Evolutionary conservation across 108 stramenopile genomes (phyloP).

Genomic region (Pseudonitzschia delicatissima): DNA sequence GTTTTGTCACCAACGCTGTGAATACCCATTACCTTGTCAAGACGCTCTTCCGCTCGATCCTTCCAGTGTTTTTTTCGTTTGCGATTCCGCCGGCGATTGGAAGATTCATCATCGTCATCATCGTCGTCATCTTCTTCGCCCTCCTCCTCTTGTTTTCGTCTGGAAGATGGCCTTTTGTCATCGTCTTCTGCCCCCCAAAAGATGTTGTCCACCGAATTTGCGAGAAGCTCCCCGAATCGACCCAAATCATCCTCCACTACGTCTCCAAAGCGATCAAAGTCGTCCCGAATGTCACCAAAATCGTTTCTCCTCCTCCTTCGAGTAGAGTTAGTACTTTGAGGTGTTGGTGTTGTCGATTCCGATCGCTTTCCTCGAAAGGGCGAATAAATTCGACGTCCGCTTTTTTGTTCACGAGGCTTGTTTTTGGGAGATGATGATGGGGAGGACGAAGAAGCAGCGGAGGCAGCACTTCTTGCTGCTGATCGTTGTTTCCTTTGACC

Average conservation of each 20-base stretch:
- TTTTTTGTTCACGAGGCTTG: too few species aligned
- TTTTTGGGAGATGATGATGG: too few species aligned
- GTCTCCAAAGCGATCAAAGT: conserved; percentile 5
- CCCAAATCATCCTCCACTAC: conserved; percentile 22
- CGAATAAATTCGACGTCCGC: conserved; percentile 19
- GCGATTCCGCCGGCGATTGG: neutral
- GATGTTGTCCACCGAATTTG: conserved; percentile 24
- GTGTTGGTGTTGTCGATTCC: neutral
- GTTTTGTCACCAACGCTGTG: conserved; percentile 25
- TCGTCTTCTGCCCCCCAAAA: conserved; percentile 24
- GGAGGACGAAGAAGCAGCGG: too few species aligned
- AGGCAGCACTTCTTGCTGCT: too few species aligned
- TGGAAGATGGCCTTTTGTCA: too few species aligned
- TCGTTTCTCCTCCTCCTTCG: neutral
- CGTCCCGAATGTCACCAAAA: neutral
- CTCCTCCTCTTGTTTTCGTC: too few species aligned
- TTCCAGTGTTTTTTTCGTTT: conserved; percentile 27
- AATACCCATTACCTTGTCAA: conserved; percentile 36
- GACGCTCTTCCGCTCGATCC: conserved; percentile 35
- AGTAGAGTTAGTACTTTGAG: neutral
- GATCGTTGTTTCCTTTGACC: too few species aligned
- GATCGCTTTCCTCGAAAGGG: conserved; percentile 1
- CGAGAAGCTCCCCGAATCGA: conserved; percentile 30
- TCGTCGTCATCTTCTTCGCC: neutral
- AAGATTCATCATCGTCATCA: neutral